Percentiles rank a stretch among this genome's conserved stretches.
phyloP scores from a whole-genome alignment of 2,329 filamentous ascomycete genomes.

The Elsinoe ampelina region DNA sequence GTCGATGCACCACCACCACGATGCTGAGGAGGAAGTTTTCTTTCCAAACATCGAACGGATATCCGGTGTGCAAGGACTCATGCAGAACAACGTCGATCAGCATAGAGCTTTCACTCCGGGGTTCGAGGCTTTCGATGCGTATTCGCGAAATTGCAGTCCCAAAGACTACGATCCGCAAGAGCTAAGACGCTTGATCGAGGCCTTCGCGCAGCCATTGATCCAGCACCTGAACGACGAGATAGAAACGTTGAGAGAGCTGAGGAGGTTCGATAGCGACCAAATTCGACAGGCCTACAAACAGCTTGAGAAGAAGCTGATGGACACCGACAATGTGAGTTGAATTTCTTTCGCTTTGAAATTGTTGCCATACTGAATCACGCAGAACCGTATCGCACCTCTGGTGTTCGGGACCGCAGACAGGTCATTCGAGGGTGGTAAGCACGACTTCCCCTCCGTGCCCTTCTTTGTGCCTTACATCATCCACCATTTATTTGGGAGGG shows the following conservation, averaged over 20 bases:
- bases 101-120: conserved; percentile 25
- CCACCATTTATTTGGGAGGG: conserved; percentile 25
- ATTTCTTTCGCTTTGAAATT: background rate
- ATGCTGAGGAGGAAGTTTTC: conserved; percentile 25
- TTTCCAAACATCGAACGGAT: conserved; percentile 27
- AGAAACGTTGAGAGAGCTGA: conserved; percentile 19
- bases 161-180: conserved; percentile 21
- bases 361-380: conserved; percentile 14
- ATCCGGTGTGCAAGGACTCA: conserved; percentile 23
- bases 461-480: conserved; percentile 30
- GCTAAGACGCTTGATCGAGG: conserved; percentile 20
- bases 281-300: conserved; percentile 22
- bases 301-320: conserved; percentile 25
- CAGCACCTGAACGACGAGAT: conserved; percentile 23
- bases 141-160: conserved; percentile 19
- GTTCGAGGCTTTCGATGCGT: conserved; percentile 22
- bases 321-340: conserved; percentile 24
- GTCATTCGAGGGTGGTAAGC: conserved; percentile 26
- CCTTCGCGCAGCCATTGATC: conserved; percentile 21
- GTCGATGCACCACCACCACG: conserved; percentile 27
- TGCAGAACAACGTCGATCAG: conserved; percentile 27
- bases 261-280: conserved; percentile 18
- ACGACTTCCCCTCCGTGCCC: conserved; percentile 28
- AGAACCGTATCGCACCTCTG: conserved; percentile 28
- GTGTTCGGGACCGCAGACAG: conserved; percentile 30